Base-by-base conservation (phyloP, 1,284 basidiomycete species). In the Irpex lacteus region DNA sequence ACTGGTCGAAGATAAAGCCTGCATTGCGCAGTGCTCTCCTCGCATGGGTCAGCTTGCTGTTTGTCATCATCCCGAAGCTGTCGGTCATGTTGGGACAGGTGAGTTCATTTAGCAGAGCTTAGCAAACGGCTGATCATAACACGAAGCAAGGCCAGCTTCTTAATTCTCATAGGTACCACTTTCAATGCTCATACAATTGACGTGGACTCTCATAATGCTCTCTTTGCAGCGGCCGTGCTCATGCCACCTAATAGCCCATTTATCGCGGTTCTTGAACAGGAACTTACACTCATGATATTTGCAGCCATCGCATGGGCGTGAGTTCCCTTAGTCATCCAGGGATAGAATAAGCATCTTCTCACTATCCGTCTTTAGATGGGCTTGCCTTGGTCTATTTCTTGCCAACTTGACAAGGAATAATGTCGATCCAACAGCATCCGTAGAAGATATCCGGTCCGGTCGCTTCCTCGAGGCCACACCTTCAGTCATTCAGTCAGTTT, bases 241-340 rank as follows among this genome's bases (percentile, higher is more conserved):
- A 88, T 88, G 11, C 89, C 91, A 0, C 89, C 91, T 0, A 78
- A 74, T 50, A 88, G 89, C 59, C 89, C 90, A 0, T 88, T 92
- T 65, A 78, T 89, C 9, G 80, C 82, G 2, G 85, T 90, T 2
- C 71, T 92, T 19, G 91, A 94, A 70, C 85, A 89, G 5, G 91
- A 93, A 69, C 65, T 85, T 13, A 77, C 85, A n/a, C 85, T 89
- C 34, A 68, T 91, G 2, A 57, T 82, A 0, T 84, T 88, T 40
- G 81, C 82, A 0, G 70, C 77, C 6, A 34, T 77, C 6, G 79
- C 82, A 21, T 94, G 90, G 90, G 89, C 84, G 88, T 89, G 68
- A 73, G 87, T 84, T 26, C 49, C n/a, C 50, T 36, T 38, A 6
- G 13, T 32, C 59, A 50, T 32, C 13, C 19, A n/a, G 15, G 15